These are phyloP conservation scores for Fragaria nilgerrensis DNA, from an alignment of 306 rosid species.

Conservation along the genomic window DNA sequence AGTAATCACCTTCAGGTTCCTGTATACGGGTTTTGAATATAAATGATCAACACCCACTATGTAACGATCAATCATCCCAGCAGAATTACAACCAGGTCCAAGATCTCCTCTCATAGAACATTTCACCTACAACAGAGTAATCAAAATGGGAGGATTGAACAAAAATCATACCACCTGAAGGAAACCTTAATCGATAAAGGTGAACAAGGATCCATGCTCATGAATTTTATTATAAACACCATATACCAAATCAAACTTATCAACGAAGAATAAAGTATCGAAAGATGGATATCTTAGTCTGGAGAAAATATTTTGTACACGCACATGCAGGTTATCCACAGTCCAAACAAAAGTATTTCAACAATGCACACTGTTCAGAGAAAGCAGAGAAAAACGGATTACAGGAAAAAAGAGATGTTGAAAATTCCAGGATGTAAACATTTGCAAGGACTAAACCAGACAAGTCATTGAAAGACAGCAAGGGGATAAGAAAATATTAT, in stretches of 20 bases:
- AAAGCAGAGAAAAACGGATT: neutral
- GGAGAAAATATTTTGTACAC: neutral
- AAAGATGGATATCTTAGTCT: neutral
- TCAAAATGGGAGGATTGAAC: conserved; percentile 24
- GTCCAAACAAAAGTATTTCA: neutral
- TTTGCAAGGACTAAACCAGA: neutral
- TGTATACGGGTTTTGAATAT: conserved; percentile 72
- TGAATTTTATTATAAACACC: neutral
- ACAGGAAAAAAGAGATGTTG: neutral
- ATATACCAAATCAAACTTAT: neutral
- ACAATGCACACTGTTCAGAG: neutral
- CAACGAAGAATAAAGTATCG: too few species aligned
- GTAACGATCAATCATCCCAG: conserved; percentile 87
- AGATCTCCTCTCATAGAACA: conserved; percentile 84
- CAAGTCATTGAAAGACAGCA: neutral
- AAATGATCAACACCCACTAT: conserved; percentile 70
- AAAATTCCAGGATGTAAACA: neutral
- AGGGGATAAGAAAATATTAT: neutral
- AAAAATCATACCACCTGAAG: neutral
- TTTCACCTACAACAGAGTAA: conserved; percentile 56
- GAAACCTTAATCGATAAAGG: neutral
- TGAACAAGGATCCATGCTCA: neutral
- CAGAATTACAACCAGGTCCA: conserved; percentile 93
- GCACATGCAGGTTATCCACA: neutral
- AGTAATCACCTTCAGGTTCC: conserved; percentile 71